Conservation (phyloP, 2,329 filamentous ascomycete species). For the Aspergillus ochraceus region DNA sequence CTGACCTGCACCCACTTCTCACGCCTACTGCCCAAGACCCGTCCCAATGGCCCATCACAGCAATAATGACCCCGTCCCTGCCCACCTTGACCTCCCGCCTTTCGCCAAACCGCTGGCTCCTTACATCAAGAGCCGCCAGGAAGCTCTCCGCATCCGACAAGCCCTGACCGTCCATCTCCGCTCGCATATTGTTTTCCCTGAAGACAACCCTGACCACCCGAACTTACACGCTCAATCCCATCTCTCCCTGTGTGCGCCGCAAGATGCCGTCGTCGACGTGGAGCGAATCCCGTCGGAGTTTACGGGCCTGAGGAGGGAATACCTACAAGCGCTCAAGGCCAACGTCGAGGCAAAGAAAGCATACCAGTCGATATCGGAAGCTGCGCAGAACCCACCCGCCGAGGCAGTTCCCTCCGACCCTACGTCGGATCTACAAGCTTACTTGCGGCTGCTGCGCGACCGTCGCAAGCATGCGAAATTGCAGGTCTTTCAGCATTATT, state of each 20-base stretch:
- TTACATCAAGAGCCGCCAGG: conserved; percentile 32
- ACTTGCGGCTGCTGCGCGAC: conserved; percentile 48
- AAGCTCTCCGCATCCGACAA: conserved; percentile 41
- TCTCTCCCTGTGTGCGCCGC: conserved; percentile 36
- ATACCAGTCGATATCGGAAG: conserved; percentile 35
- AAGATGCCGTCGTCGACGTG: conserved; percentile 32
- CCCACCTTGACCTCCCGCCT: conserved; percentile 29
- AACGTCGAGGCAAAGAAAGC: conserved; percentile 42
- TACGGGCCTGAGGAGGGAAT: conserved; percentile 44
- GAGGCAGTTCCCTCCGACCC: conserved; percentile 18
- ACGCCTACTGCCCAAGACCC: background rate
- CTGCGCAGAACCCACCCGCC: conserved; percentile 26
- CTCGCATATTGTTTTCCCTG: conserved; percentile 34
- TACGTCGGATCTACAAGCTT: conserved; percentile 35
- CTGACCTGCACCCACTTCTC: too few species aligned
- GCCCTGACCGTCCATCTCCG: conserved; percentile 39
- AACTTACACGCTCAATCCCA: conserved; percentile 28
- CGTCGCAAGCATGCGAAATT: conserved; percentile 48
- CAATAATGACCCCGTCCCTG: conserved; percentile 10
- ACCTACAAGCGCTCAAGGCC: conserved; percentile 47
- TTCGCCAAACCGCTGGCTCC: background rate
- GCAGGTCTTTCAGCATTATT: conserved; percentile 47
- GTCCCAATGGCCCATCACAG: conserved; percentile 23
- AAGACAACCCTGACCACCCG: conserved; percentile 26
- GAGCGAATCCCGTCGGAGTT: conserved; percentile 41